Conservation (phyloP, 2,329 filamentous ascomycete genomes). For the Xylaria digitata region DNA sequence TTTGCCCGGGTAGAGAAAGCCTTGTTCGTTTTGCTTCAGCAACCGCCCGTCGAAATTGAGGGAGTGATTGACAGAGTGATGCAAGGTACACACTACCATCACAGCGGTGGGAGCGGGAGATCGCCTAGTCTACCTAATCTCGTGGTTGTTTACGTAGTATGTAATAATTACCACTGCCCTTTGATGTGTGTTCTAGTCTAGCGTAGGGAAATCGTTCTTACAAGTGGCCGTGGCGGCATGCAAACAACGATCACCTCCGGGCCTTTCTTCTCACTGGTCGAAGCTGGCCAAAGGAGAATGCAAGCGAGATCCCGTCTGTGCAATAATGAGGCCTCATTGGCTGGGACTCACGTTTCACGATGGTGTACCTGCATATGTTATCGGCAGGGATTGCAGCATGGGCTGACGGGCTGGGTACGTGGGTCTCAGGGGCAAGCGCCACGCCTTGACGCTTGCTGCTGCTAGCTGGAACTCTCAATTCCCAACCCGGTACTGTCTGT, state of each 20-base stretch:
- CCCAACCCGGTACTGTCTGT: neutral
- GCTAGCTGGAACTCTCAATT: constrained; percentile 6
- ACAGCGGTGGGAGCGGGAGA: constrained; percentile 28
- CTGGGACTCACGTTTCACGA: constrained; percentile 46
- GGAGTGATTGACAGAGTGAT: neutral
- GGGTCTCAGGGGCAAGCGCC: constrained; percentile 46
- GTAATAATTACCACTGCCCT: too few relatives aligned
- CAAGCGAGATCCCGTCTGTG: constrained; percentile 9
- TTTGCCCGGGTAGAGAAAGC: neutral
- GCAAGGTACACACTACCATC: constrained; percentile 4
- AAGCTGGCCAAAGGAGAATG: neutral
- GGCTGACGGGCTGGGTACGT: constrained; percentile 31
- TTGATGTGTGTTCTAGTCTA: neutral
- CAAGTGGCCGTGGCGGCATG: constrained; percentile 25
- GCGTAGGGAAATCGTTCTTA: neutral
- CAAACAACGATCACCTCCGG: constrained; percentile 17
- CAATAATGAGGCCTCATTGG: constrained; percentile 39
- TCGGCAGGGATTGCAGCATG: constrained; percentile 32
- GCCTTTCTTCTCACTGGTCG: constrained; percentile 17
- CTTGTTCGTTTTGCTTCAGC: constrained; percentile 19
- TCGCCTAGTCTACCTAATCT: constrained; percentile 15
- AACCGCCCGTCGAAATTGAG: constrained; percentile 16
- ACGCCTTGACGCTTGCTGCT: constrained; percentile 32
- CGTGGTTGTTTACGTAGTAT: too few relatives aligned
- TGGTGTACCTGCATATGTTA: constrained; percentile 50